phyloP scores from a whole-genome alignment of 2,329 filamentous ascomycete species.

The Trichoderma harzianum region DNA sequence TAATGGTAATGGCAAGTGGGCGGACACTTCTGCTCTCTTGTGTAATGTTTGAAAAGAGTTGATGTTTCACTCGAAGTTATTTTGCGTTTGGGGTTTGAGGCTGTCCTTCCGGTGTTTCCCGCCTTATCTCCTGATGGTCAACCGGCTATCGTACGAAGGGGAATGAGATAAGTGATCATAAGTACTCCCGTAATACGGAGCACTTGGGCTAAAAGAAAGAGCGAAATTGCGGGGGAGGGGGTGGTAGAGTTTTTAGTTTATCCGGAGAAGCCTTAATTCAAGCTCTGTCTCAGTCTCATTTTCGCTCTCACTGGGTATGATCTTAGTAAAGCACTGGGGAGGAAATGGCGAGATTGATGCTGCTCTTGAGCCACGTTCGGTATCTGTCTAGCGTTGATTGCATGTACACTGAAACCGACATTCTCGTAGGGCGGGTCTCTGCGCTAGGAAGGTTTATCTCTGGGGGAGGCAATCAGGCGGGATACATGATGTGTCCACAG shows the following conservation, averaged over 20 bases:
- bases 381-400: conserved; percentile 1
- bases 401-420: background rate
- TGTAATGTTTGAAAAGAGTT: background rate
- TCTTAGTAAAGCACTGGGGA: background rate
- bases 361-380: background rate
- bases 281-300: conserved; percentile 12
- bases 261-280: conserved; percentile 26
- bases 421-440: background rate
- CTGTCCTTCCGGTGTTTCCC: conserved; percentile 4
- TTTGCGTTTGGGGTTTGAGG: background rate
- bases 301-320: background rate
- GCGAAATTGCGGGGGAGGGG: background rate
- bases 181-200: background rate
- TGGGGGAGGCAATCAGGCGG: background rate
- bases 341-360: background rate
- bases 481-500: background rate
- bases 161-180: background rate
- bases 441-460: conserved; percentile 16
- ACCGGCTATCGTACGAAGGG: conserved; percentile 3
- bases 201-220: background rate
- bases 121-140: conserved; percentile 12
- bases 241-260: background rate
- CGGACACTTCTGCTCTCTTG: background rate
- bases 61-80: background rate
- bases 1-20: background rate